A percentile compares a stretch with the other conserved stretches of the same genome.
These are phyloP conservation scores for Mycena albidolilacea DNA, from an alignment of 768 basidiomycete genomes.

Conservation along the genomic window DNA sequence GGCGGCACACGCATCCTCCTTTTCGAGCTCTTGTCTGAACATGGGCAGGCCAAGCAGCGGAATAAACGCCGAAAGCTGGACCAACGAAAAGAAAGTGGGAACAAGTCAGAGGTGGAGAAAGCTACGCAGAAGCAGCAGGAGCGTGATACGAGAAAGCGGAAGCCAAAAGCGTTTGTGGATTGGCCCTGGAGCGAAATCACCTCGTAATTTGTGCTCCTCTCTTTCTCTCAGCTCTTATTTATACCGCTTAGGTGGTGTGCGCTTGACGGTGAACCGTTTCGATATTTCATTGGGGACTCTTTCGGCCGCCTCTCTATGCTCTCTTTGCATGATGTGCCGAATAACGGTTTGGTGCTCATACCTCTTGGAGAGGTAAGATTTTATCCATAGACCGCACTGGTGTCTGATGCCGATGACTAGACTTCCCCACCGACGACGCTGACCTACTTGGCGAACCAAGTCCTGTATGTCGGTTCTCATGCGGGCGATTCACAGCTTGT, in stretches of 20 bases:
- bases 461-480: conserved; percentile 86
- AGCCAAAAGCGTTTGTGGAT: conserved; percentile 67
- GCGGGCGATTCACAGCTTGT: conserved; percentile 86
- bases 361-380: conserved; percentile 34
- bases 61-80: conserved; percentile 70
- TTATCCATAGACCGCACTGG: not conserved
- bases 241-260: conserved; percentile 62
- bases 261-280: conserved; percentile 60
- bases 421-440: conserved; percentile 80
- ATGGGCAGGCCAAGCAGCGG: conserved; percentile 65
- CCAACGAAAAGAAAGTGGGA: conserved; percentile 63
- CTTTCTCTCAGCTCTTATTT: conserved; percentile 10
- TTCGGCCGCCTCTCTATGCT: conserved; percentile 82
- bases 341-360: conserved; percentile 56
- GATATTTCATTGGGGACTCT: conserved; percentile 76
- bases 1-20: conserved; percentile 78
- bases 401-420: conserved; percentile 52
- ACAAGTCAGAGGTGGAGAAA: conserved; percentile 57
- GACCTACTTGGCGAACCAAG: conserved; percentile 79
- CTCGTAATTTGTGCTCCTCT: conserved; percentile 63
- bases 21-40: conserved; percentile 68
- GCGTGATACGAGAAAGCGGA: conserved; percentile 67
- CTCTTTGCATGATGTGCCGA: conserved; percentile 62
- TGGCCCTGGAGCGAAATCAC: conserved; percentile 86
- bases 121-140: conserved; percentile 73